Evolutionary conservation across 306 rosid genomes (phyloP).

Genomic region (Herpetospermum pedunculosum): DNA sequence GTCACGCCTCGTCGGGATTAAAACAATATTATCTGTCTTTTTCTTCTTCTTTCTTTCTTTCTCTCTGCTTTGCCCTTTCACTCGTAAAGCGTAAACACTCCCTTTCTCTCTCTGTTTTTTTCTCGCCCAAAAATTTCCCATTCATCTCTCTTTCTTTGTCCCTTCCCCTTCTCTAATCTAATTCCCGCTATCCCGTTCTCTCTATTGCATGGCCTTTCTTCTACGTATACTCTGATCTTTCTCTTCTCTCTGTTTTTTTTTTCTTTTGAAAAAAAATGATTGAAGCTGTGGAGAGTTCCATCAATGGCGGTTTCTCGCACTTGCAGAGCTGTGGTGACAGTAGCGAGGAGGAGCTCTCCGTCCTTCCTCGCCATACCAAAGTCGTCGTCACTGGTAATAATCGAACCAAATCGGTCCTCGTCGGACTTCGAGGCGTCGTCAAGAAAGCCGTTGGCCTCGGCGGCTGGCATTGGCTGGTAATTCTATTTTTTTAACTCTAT

Average conservation of each 20-base stretch:
- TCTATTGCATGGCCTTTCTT: constrained; percentile 55
- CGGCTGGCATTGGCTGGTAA: constrained; percentile 99
- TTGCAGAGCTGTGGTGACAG: constrained; percentile 92
- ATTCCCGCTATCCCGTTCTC: constrained; percentile 9
- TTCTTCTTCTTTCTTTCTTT: constrained; percentile 12
- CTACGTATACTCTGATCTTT: constrained; percentile 17
- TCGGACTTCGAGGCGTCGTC: constrained; percentile 93
- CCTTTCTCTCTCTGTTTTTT: constrained; percentile 31
- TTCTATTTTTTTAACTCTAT: background rate
- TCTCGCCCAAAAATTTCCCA: constrained; percentile 34
- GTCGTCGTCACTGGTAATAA: constrained; percentile 97
- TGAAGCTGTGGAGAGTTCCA: constrained; percentile 77
- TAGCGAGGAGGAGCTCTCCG: constrained; percentile 93
- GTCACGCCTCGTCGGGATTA: constrained; percentile 64
- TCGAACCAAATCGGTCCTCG: constrained; percentile 96
- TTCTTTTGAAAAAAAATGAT: constrained; percentile 34
- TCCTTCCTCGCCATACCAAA: constrained; percentile 93
- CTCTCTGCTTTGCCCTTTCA: constrained; percentile 13
- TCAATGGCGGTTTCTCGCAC: constrained; percentile 74
- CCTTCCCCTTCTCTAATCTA: constrained; percentile 11
- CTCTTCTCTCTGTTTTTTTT: background rate
- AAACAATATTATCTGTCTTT: constrained; percentile 40
- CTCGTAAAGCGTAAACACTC: background rate
- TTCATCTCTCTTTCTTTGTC: constrained; percentile 1
- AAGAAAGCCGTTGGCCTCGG: constrained; percentile 97